These are phyloP conservation scores for Hydrangea macrophylla DNA, from an alignment of 148 eudicot genomes.

Conservation along the genomic window DNA sequence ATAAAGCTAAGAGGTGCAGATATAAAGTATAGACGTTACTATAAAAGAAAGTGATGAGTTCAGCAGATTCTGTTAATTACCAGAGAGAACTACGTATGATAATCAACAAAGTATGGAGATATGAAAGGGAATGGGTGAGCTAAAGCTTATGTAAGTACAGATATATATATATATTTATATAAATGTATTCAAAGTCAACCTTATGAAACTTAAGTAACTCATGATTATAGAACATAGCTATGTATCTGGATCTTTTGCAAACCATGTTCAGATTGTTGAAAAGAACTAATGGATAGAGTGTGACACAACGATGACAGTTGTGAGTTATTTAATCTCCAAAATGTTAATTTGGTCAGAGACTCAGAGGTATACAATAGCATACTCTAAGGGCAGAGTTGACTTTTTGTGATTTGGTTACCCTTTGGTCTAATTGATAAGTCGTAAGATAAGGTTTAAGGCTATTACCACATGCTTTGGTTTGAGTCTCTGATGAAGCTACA, in stretches of 20 bases:
- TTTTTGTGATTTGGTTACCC: background rate
- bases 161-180: no score
- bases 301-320: background rate
- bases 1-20: background rate
- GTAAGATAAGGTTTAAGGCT: no score
- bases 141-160: constrained; percentile 9
- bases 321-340: background rate
- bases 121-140: background rate
- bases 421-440: no score
- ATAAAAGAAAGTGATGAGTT: background rate
- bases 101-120: background rate
- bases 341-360: background rate
- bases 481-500: no score
- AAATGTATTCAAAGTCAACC: constrained; percentile 3
- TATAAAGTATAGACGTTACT: background rate
- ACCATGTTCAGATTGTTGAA: constrained; percentile 1
- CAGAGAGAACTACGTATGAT: background rate
- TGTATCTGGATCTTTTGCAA: constrained; percentile 16
- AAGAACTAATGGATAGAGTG: background rate
- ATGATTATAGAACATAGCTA: background rate
- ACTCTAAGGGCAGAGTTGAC: constrained; percentile 11
- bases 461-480: no score
- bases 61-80: background rate
- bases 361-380: no score
- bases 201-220: background rate